Conservation (phyloP, 1,284 basidiomycete genomes). For the Heterobasidion parviporum region DNA sequence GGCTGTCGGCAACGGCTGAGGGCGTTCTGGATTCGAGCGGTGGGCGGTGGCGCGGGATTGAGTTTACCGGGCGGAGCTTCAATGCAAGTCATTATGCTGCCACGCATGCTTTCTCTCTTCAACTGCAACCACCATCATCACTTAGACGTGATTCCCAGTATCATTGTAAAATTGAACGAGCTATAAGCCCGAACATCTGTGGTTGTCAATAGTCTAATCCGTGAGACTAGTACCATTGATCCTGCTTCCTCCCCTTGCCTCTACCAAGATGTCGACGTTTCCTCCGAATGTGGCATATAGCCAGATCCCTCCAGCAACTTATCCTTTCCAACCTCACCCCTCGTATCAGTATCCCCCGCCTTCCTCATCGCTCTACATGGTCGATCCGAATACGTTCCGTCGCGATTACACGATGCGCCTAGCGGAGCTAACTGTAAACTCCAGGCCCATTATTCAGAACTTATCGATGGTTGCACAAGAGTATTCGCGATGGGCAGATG, state of each 20-base stretch:
- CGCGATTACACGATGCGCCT: constrained; percentile 75
- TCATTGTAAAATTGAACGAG: constrained; percentile 7
- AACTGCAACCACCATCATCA: constrained; percentile 14
- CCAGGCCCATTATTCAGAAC: constrained; percentile 90
- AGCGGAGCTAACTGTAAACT: constrained; percentile 87
- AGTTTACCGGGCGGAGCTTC: constrained; percentile 10
- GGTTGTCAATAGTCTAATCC: neutral
- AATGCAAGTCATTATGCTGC: constrained; percentile 1
- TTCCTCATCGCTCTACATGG: constrained; percentile 39
- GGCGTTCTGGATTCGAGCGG: constrained; percentile 2
- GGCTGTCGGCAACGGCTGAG: constrained; percentile 10
- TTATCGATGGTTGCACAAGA: constrained; percentile 94
- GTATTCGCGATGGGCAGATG: constrained; percentile 69
- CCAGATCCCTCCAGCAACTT: constrained; percentile 28
- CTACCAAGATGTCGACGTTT: constrained; percentile 37
- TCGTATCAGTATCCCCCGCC: constrained; percentile 26
- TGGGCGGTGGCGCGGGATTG: constrained; percentile 11
- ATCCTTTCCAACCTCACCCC: constrained; percentile 38
- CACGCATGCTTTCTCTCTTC: constrained; percentile 6
- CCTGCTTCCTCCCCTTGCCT: neutral
- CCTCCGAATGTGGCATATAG: constrained; percentile 33
- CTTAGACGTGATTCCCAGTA: constrained; percentile 7
- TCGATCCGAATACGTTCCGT: constrained; percentile 74
- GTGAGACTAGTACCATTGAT: neutral
- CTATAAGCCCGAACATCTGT: constrained; percentile 6